Percentiles rank a stretch among this genome's conserved stretches.
These are phyloP conservation scores for Rhizoclosmatium globosum DNA, from an alignment of 192 early-diverging fungal genomes.

Conservation along the genomic window DNA sequence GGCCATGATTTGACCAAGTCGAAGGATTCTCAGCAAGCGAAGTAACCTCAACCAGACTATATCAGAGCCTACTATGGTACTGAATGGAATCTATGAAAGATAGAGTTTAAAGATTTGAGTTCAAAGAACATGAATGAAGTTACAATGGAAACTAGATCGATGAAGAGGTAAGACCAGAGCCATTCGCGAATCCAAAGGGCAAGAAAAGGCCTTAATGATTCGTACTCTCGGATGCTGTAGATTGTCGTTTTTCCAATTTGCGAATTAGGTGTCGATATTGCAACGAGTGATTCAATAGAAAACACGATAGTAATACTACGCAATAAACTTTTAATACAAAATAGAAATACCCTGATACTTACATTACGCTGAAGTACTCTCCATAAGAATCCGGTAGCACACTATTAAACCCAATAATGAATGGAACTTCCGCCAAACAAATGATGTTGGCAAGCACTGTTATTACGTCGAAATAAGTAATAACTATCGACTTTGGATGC, in stretches of 20 bases:
- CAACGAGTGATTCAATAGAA: not conserved
- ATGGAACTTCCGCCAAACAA: not conserved
- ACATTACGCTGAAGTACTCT: not conserved
- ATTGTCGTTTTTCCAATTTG: not conserved
- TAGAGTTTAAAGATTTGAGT: slow-evolving; percentile 34
- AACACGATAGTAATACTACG: not conserved
- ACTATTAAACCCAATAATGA: not conserved
- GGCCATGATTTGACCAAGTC: not conserved
- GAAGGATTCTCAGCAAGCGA: slow-evolving; percentile 31
- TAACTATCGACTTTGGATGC: slow-evolving; percentile 12
- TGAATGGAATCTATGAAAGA: slow-evolving; percentile 24
- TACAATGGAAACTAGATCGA: not conserved
- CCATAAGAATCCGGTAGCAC: not conserved
- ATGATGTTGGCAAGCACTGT: not conserved
- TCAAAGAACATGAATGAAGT: not conserved
- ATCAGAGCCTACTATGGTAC: not conserved
- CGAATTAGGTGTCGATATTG: not conserved
- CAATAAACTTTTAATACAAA: not conserved
- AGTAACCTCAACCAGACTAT: slow-evolving; percentile 18
- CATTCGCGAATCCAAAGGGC: not conserved
- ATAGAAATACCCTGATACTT: not conserved
- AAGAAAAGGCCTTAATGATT: not conserved
- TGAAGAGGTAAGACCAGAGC: not conserved
- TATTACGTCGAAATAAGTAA: not conserved
- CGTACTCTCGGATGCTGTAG: slow-evolving; percentile 20